A percentile compares a stretch with the other conserved stretches of the same genome.
Conservation (phyloP, 371 early-diverging fungal genomes). For the Paraphysoderma sedebokerense region DNA sequence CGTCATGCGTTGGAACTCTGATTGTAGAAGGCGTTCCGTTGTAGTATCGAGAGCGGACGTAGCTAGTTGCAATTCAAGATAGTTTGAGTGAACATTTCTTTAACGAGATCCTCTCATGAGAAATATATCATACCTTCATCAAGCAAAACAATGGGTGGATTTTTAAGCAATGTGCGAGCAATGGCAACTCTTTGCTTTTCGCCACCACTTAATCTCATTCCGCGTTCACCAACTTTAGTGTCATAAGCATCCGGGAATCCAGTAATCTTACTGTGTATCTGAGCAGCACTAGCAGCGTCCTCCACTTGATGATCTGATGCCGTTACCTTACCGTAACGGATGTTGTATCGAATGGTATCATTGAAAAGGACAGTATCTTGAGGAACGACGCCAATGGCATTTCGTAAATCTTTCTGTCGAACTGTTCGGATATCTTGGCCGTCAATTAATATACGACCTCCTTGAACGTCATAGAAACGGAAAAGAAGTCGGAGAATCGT, state of each 20-base stretch:
- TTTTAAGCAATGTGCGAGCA: conserved; percentile 55
- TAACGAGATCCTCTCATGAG: conserved; percentile 5
- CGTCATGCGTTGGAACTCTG: conserved; percentile 19
- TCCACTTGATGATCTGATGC: conserved; percentile 40
- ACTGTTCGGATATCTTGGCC: conserved; percentile 64
- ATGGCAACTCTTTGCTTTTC: conserved; percentile 89
- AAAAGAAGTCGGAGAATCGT: conserved; percentile 77
- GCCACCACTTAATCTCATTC: conserved; percentile 69
- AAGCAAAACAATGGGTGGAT: conserved; percentile 24
- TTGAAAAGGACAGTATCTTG: conserved; percentile 75
- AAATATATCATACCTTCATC: not conserved
- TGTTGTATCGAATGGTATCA: conserved; percentile 61
- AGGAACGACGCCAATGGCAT: conserved; percentile 67
- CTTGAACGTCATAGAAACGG: conserved; percentile 68
- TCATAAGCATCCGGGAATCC: conserved; percentile 65
- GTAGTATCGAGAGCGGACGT: not conserved
- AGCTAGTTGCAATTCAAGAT: not conserved
- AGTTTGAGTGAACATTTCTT: not conserved
- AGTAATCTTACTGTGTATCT: conserved; percentile 47
- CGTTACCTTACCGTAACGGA: conserved; percentile 40
- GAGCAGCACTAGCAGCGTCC: conserved; percentile 60
- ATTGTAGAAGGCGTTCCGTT: not conserved
- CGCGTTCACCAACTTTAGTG: conserved; percentile 84
- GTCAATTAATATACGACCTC: conserved; percentile 71
- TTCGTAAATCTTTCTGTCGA: conserved; percentile 41